Base-by-base conservation (phyloP, 768 basidiomycete genomes). In the Mycena crocata region DNA sequence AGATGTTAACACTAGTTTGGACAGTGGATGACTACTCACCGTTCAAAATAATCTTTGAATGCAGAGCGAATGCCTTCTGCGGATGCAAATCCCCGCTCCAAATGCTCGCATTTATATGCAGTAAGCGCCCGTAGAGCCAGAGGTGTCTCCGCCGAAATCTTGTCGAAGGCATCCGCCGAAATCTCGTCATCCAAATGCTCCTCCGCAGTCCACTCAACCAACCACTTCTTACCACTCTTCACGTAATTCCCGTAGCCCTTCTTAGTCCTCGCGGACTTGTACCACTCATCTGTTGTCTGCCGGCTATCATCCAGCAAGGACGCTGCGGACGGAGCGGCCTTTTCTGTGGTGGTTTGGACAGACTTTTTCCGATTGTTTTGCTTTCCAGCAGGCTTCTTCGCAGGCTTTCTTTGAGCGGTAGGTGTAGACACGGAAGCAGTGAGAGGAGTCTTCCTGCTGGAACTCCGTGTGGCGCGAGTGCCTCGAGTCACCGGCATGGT, bases 21-120 rank as follows among this genome's bases (percentile, higher is more conserved):
- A 71, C 66, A 23, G 32, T 46, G 31, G 71, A 67, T 24, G 30
- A 19, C 10, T 9, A 57, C 52, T 37, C 35, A 68, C 69, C 66
- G 44, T 45, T 72, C 66, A 32, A 70, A 72, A 44, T 72, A 71
- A 42, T 57, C 56, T 42, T 72, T 70, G 64, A 71, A 73, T 0
- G 61, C 67, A 13, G 71, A 70, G 15, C 71, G 60, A 42, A 67
- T n/a, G 14, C 68, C 71, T 54, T 73, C 68, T 14, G 71, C 71
- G 8, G 62, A 69, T 2, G 66, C 57, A 55, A 71, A 73, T 37
- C 67, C 58, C 12, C 44, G 42, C 35, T 57, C 63, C 32, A 64
- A 51, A 57, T 72, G 71, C 26, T 72, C 66, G 40, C 71, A 73
- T 42, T 73, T 73, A 57, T 68, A 73, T 9, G 71, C 68, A 28